Conservation (phyloP, 23 red algal species). For the Chondrus crispus region DNA sequence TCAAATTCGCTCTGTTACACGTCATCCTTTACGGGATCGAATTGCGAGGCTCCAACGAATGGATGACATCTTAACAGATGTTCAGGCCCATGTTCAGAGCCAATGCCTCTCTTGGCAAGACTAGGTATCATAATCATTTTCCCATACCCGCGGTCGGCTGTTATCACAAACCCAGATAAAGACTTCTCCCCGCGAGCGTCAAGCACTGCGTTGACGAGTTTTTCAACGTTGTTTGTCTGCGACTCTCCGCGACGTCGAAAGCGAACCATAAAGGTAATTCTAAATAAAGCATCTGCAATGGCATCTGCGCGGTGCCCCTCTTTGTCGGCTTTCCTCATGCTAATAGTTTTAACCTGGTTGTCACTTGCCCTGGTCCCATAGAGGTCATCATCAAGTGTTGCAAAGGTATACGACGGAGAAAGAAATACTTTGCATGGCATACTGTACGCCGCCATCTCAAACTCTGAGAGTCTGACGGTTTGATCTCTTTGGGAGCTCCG, state of each 20-base stretch:
- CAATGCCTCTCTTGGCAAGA: too few species aligned
- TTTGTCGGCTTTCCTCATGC: neutral
- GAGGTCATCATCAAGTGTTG: conserved; percentile 1
- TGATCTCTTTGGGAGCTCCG: neutral
- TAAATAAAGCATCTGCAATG: neutral
- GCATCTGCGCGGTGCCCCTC: neutral
- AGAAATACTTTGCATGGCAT: neutral
- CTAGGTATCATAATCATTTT: too few species aligned
- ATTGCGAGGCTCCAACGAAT: too few species aligned
- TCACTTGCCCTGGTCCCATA: neutral
- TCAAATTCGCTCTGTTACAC: too few species aligned
- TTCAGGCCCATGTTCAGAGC: too few species aligned
- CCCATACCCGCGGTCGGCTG: too few species aligned
- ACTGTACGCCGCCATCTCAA: neutral
- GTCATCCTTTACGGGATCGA: too few species aligned
- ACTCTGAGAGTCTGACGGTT: neutral
- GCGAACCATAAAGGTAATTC: neutral
- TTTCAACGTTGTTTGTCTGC: neutral
- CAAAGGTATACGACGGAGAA: neutral
- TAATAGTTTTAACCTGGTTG: neutral
- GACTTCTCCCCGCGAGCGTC: too few species aligned
- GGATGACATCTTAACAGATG: too few species aligned
- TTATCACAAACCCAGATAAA: too few species aligned
- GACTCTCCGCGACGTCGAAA: neutral
- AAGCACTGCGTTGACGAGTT: neutral